Evolutionary conservation across 2,329 filamentous ascomycete genomes (phyloP).

Genomic region (Simplicillium aogashimaense): DNA sequence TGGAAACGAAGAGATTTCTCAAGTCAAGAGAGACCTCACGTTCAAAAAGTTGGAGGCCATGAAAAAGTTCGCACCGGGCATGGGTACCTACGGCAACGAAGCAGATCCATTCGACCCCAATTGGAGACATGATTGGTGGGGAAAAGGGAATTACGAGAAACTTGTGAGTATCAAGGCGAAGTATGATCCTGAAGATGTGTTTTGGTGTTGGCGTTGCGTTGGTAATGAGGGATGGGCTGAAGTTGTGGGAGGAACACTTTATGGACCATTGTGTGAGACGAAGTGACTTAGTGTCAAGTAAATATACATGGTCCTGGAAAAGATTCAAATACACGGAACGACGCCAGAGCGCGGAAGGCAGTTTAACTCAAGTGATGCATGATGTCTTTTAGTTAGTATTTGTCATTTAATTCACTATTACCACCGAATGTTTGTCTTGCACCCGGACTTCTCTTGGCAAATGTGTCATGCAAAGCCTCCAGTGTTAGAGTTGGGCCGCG

Average conservation of each 20-base stretch:
- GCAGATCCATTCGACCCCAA: not conserved
- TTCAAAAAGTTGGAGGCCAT: slow-evolving; percentile 1
- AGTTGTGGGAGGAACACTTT: not conserved
- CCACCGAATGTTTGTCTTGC: no score
- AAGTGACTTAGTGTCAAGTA: no score
- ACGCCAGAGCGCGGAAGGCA: no score
- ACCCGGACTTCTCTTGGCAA: no score
- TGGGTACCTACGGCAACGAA: slow-evolving; percentile 3
- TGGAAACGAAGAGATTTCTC: not conserved
- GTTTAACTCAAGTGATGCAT: no score
- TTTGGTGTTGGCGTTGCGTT: slow-evolving; percentile 2
- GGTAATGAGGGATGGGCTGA: slow-evolving; percentile 1
- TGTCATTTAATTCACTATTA: no score
- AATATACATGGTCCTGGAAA: no score
- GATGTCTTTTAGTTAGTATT: no score
- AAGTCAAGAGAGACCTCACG: not conserved
- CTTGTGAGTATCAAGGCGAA: not conserved
- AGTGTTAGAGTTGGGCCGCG: no score
- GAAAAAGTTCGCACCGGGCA: not conserved
- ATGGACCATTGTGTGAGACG: slow-evolving; percentile 1
- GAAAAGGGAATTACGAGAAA: not conserved
- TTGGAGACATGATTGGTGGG: not conserved
- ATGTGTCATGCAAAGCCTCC: no score
- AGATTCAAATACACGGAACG: no score
- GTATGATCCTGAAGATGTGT: slow-evolving; percentile 1